Conservation (phyloP, 2,329 filamentous ascomycete genomes). For the Colletotrichum navitas region DNA sequence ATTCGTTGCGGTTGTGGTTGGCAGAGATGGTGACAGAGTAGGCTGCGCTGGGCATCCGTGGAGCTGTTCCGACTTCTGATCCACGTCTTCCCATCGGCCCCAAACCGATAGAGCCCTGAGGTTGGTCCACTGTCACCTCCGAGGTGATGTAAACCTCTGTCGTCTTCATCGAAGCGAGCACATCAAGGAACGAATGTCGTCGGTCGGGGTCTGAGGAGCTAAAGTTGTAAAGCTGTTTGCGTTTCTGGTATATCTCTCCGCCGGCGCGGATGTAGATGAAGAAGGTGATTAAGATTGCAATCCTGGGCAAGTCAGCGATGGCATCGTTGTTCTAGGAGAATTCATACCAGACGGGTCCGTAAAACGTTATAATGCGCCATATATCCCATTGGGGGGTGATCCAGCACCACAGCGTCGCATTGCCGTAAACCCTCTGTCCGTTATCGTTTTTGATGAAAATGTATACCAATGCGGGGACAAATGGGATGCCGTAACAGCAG, state of each 20-base stretch:
- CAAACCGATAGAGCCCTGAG: slow-evolving; percentile 49
- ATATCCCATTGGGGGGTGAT: slow-evolving; percentile 75
- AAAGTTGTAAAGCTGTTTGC: slow-evolving; percentile 70
- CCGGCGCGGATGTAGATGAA: slow-evolving; percentile 77
- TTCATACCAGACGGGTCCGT: slow-evolving; percentile 76
- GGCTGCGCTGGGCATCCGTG: slow-evolving; percentile 41
- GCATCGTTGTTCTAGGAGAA: not conserved
- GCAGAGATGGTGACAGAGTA: slow-evolving; percentile 62
- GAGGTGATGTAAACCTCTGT: slow-evolving; percentile 75
- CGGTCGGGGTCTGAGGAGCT: slow-evolving; percentile 60
- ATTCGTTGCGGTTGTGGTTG: slow-evolving; percentile 44
- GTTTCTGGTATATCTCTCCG: slow-evolving; percentile 75
- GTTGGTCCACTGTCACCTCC: slow-evolving; percentile 56
- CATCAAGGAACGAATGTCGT: slow-evolving; percentile 56
- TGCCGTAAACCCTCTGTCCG: slow-evolving; percentile 74
- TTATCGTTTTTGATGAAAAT: slow-evolving; percentile 70
- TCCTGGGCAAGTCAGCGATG: slow-evolving; percentile 56
- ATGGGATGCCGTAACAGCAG: slow-evolving; percentile 79
- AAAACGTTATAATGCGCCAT: slow-evolving; percentile 81
- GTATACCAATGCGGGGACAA: slow-evolving; percentile 75
- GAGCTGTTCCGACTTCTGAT: slow-evolving; percentile 34
- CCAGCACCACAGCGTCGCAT: slow-evolving; percentile 88
- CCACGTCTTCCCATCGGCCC: slow-evolving; percentile 49
- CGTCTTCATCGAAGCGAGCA: slow-evolving; percentile 65
- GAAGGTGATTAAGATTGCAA: slow-evolving; percentile 71